Evolutionary conservation across 116 monocot genomes (phyloP).

Genomic region (Phalaenopsis hybrid): DNA sequence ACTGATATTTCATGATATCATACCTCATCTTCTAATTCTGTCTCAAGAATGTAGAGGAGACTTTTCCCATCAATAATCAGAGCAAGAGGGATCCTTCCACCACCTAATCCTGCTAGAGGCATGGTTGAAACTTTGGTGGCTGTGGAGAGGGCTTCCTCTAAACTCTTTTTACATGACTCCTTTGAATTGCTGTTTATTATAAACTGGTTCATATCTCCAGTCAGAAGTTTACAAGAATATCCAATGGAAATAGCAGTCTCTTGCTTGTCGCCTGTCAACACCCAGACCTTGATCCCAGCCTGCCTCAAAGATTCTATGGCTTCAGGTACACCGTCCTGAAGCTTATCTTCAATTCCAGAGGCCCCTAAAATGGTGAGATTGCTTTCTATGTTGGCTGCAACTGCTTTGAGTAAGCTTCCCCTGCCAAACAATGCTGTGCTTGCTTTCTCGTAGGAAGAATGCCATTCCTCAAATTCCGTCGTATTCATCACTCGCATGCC

Average conservation of each 20-base stretch:
- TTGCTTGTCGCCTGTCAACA: slow-evolving; percentile 96
- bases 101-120: slow-evolving; percentile 11
- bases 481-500: slow-evolving; percentile 61
- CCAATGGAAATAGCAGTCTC: slow-evolving; percentile 98
- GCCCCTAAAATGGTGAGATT: slow-evolving; percentile 76
- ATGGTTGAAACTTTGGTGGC: slow-evolving; percentile 27
- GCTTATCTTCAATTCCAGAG: slow-evolving; percentile 87
- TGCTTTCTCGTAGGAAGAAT: slow-evolving; percentile 63
- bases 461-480: slow-evolving; percentile 60
- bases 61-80: slow-evolving; percentile 94
- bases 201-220: slow-evolving; percentile 67
- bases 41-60: slow-evolving; percentile 91
- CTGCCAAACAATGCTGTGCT: slow-evolving; percentile 79
- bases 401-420: slow-evolving; percentile 38
- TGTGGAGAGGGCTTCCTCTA: slow-evolving; percentile 55
- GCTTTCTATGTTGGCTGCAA: slow-evolving; percentile 60
- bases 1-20: not conserved
- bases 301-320: slow-evolving; percentile 86
- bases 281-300: slow-evolving; percentile 98
- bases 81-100: slow-evolving; percentile 30
- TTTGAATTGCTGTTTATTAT: slow-evolving; percentile 63
- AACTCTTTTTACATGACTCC: slow-evolving; percentile 59
- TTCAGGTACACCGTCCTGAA: slow-evolving; percentile 90
- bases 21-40: slow-evolving; percentile 80
- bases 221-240: slow-evolving; percentile 81